Conservation (phyloP, 257 asterid genomes). For the Solanum verrucosum region DNA sequence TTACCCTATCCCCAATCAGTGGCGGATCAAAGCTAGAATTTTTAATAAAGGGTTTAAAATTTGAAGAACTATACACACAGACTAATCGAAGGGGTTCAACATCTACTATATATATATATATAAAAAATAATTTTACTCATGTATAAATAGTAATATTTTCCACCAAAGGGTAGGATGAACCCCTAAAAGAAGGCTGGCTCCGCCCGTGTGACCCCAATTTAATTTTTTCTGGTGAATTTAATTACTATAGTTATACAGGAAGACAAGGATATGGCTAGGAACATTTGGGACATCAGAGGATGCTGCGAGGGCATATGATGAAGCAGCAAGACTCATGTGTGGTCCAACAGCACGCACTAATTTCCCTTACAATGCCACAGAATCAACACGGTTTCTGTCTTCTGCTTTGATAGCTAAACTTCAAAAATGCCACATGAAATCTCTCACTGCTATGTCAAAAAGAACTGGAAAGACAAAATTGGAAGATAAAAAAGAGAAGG, state of each 20-base stretch:
- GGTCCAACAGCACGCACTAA: conserved; percentile 63
- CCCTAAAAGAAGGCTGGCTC: too few relatives aligned
- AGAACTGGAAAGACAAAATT: not conserved
- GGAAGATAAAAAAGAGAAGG: not conserved
- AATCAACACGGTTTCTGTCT: conserved; percentile 34
- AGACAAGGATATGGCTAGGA: conserved; percentile 72
- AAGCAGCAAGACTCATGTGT: conserved; percentile 67
- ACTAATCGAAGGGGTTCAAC: too few relatives aligned
- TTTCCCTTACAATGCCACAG: conserved; percentile 31
- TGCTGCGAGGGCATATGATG: conserved; percentile 77
- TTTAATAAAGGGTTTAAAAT: too few relatives aligned
- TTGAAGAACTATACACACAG: too few relatives aligned
- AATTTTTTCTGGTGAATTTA: not conserved
- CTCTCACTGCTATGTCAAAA: conserved; percentile 32
- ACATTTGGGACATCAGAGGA: conserved; percentile 76
- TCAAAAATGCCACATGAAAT: conserved; percentile 56
- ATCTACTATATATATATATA: too few relatives aligned
- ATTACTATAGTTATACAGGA: conserved; percentile 18
- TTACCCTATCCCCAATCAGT: too few relatives aligned
- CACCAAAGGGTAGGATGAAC: too few relatives aligned
- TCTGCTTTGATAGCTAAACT: conserved; percentile 49
- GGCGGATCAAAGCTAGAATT: too few relatives aligned
- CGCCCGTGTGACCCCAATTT: too few relatives aligned
- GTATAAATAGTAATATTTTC: too few relatives aligned
- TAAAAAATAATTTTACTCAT: too few relatives aligned